phyloP scores from a whole-genome alignment of 768 basidiomycete species.

The Rubroboletus pulcherrimus region DNA sequence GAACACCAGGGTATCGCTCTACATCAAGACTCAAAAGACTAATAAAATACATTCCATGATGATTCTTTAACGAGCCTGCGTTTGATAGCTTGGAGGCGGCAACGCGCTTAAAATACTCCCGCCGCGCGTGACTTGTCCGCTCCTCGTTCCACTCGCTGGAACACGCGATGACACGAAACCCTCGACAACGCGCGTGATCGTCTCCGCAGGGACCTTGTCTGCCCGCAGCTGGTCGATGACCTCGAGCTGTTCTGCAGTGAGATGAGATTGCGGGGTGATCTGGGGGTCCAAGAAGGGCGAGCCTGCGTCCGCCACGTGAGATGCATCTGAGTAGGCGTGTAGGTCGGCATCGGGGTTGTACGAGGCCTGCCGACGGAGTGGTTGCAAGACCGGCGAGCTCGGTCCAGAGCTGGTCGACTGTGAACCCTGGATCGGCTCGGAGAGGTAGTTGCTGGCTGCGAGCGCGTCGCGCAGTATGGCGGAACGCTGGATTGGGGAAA shows the following conservation, averaged over 20 bases:
- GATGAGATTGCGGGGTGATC: not conserved
- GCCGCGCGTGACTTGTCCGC: not conserved
- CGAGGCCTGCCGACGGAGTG: constrained; percentile 3
- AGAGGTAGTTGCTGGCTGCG: not conserved
- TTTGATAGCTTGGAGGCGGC: constrained; percentile 22
- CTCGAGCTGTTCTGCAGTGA: constrained; percentile 15
- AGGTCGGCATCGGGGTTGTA: not conserved
- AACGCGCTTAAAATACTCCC: constrained; percentile 3
- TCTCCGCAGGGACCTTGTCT: constrained; percentile 12
- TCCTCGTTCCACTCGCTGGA: not conserved
- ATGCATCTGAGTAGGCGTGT: not conserved
- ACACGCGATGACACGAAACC: not conserved
- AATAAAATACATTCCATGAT: not conserved
- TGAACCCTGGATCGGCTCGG: not conserved
- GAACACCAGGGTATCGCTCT: not conserved
- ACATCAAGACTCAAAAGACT: not conserved
- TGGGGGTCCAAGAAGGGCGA: not conserved
- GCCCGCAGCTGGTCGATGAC: constrained; percentile 8
- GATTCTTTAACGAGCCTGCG: not conserved
- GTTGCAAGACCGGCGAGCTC: not conserved
- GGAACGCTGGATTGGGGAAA: constrained; percentile 8
- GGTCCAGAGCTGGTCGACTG: constrained; percentile 1
- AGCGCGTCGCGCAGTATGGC: constrained; percentile 15
- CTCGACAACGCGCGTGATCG: constrained; percentile 15
- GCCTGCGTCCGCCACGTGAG: not conserved